Conservation (phyloP, 1,284 basidiomycete species). For the Tilletiaria anomala region DNA sequence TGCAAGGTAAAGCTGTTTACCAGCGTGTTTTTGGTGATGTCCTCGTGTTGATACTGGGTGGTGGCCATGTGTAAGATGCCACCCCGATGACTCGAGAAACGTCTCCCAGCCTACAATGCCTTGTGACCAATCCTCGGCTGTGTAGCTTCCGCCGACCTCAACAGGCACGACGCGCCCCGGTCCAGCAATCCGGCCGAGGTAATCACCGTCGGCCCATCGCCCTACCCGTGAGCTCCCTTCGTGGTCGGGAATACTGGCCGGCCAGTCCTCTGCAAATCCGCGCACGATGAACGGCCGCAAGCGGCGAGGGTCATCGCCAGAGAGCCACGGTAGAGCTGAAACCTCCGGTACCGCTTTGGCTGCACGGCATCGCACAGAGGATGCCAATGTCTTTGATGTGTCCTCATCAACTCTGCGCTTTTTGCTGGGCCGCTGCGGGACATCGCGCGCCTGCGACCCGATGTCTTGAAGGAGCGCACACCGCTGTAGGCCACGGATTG, state of each 20-base stretch:
- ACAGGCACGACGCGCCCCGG: conserved; percentile 73
- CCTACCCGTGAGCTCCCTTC: neutral
- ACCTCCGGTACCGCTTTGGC: neutral
- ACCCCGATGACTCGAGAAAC: conserved; percentile 53
- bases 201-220: conserved; percentile 40
- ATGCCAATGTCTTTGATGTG: neutral
- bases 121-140: conserved; percentile 67
- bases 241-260: neutral
- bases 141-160: conserved; percentile 75
- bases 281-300: conserved; percentile 1
- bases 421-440: neutral
- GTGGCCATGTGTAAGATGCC: conserved; percentile 17
- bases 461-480: no score
- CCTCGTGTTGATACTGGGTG: conserved; percentile 1
- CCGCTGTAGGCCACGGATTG: no score
- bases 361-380: neutral
- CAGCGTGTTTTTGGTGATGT: neutral
- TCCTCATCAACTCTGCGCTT: neutral
- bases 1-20: conserved; percentile 59
- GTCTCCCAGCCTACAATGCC: conserved; percentile 60
- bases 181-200: conserved; percentile 39
- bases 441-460: no score
- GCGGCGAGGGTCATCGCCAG: neutral
- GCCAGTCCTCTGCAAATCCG: neutral
- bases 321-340: no score